Base-by-base conservation (phyloP, 192 early-diverging fungal genomes). In the Coemansia sp. region DNA sequence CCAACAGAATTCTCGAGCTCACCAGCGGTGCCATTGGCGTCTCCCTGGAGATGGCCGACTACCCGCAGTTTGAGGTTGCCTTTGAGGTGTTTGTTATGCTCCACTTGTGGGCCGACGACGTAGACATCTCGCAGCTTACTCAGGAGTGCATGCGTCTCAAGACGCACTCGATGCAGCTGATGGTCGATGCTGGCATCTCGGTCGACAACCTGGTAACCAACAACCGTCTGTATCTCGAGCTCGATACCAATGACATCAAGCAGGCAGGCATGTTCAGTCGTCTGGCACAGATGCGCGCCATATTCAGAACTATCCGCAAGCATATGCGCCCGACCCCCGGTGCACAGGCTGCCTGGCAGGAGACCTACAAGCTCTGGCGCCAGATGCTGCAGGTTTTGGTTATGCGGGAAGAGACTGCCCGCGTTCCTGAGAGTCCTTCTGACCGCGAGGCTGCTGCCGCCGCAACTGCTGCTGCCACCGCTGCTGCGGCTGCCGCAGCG, bases 191-290 rank as follows among this genome's bases (percentile, higher is more conserved):
- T 18, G 86, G 82, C 14, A 84, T 82, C 47, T 61, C 67, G 9
- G 66, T 84, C 12, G 85, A 87, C 43, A 69, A 86, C n/a, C 81
- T 86, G 47, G 69, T 86, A 39, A 81, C 90, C 43, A 89, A 91
- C 61, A 92, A 92, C 91, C 91, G 94, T 2, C 80, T 93, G 34
- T 89, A 93, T 61, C 93, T 88, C 9, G 87, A 93, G 79, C 82
- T 98, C 9, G 74, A 94, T 22, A 81, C 88, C 21, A 73, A 91
- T 23, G 93, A 93, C 50, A 90, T 94, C 2, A 92, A 94, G 65
- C 71, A 74, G 44, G 77, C 72, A 1, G 72, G 71, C 8, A 52
- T 74, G 47, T 80, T 70, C 33, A 74, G 77, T 37, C 66, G 72
- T 8, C 53, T 80, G 18, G 77, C 77, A 1, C 77, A 74, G 45